These are phyloP conservation scores for Podila horticola DNA, from an alignment of 192 early-diverging fungal genomes.

Conservation along the genomic window DNA sequence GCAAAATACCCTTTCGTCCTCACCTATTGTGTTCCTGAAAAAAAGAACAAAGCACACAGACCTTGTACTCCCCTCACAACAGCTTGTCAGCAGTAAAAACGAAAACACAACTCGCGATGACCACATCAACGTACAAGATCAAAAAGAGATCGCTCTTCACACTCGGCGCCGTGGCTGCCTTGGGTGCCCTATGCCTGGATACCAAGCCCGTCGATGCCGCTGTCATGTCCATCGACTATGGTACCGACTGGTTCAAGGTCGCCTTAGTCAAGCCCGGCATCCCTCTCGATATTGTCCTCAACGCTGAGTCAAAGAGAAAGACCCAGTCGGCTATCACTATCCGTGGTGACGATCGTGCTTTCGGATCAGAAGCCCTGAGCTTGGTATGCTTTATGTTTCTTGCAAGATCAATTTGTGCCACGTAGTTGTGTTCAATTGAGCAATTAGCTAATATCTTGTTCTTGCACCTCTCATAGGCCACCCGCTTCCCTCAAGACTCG, in stretches of 20 bases:
- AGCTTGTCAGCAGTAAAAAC: no score
- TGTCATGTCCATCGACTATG: conserved; percentile 97
- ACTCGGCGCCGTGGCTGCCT: conserved; percentile 42
- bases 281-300: conserved; percentile 94
- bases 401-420: not conserved
- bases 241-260: conserved; percentile 98
- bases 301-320: conserved; percentile 95
- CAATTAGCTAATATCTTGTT: no score
- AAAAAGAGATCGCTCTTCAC: conserved; percentile 42
- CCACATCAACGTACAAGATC: conserved; percentile 25
- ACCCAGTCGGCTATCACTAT: conserved; percentile 86
- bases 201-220: conserved; percentile 61
- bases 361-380: conserved; percentile 87
- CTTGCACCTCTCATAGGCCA: conserved; percentile 60
- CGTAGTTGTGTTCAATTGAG: no score
- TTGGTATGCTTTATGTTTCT: conserved; percentile 58
- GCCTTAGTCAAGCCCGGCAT: conserved; percentile 91
- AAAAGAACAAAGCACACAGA: not conserved
- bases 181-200: conserved; percentile 45
- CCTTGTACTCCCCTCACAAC: not conserved
- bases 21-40: no score
- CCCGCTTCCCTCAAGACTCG: conserved; percentile 83
- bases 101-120: not conserved
- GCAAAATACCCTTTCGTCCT: no score
- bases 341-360: conserved; percentile 83